Evolutionary conservation across 768 basidiomycete genomes (phyloP).

Genomic region (Lyophyllum shimeji): DNA sequence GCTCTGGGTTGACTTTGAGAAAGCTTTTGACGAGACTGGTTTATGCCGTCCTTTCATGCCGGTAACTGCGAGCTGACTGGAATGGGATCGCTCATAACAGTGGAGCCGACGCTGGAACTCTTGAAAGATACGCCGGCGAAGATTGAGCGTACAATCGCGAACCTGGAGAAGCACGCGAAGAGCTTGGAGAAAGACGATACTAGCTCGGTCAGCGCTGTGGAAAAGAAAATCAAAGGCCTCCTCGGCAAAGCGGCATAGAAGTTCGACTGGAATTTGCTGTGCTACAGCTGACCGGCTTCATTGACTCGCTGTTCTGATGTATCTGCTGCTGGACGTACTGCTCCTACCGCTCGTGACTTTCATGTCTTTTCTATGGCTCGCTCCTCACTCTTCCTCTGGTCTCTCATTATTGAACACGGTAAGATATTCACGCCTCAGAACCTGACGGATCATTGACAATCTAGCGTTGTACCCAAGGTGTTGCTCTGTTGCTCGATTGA

Average conservation of each 20-base stretch:
- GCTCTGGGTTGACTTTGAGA: slow-evolving; percentile 51
- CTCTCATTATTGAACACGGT: background rate
- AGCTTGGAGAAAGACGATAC: slow-evolving; percentile 34
- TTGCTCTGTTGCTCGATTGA: no score
- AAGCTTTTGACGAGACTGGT: slow-evolving; percentile 48
- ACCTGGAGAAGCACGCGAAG: slow-evolving; percentile 55
- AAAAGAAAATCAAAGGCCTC: slow-evolving; percentile 30
- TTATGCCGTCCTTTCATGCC: slow-evolving; percentile 1
- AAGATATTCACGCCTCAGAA: background rate
- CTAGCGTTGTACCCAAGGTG: background rate
- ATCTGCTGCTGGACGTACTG: background rate
- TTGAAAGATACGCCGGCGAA: slow-evolving; percentile 48
- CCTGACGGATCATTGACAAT: background rate
- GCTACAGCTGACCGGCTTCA: background rate
- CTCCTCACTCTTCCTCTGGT: background rate
- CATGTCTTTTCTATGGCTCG: background rate
- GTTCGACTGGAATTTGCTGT: background rate
- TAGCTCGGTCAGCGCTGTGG: slow-evolving; percentile 19
- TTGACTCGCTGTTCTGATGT: background rate
- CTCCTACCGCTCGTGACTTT: background rate
- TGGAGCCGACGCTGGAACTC: slow-evolving; percentile 38
- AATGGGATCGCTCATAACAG: slow-evolving; percentile 27
- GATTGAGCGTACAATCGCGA: slow-evolving; percentile 50
- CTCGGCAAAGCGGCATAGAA: slow-evolving; percentile 22
- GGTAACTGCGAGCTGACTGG: slow-evolving; percentile 8